Percentiles rank a stretch among this genome's conserved stretches.
These are phyloP conservation scores for Thymus mandschuricus DNA, from an alignment of 257 asterid species.

Conservation along the genomic window DNA sequence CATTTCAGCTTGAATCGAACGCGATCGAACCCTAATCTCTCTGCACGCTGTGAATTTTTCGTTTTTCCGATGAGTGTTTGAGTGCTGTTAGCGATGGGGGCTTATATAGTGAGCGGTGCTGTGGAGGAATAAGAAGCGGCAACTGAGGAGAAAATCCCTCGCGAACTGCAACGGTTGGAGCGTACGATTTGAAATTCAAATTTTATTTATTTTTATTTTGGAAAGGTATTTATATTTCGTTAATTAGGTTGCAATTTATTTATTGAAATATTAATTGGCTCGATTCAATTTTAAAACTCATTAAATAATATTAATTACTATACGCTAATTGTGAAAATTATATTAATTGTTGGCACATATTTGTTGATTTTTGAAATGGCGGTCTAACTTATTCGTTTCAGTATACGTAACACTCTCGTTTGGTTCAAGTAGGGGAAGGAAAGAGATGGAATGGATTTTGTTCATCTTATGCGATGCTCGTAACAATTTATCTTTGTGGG, in stretches of 20 bases:
- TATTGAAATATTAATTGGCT: not conserved
- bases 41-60: too few species aligned
- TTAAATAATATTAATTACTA: not conserved
- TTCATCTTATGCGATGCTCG: too few species aligned
- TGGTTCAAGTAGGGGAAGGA: too few species aligned
- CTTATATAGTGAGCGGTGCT: slow-evolving; percentile 33
- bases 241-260: not conserved
- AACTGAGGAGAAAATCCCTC: slow-evolving; percentile 27
- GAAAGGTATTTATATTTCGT: not conserved
- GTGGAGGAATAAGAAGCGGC: slow-evolving; percentile 26
- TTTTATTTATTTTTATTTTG: not conserved
- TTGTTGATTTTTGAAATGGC: too few species aligned
- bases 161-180: slow-evolving; percentile 54
- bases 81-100: not conserved
- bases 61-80: not conserved
- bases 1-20: slow-evolving; percentile 35
- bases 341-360: too few species aligned
- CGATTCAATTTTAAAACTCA: not conserved
- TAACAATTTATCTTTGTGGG: too few species aligned
- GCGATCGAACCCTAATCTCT: not conserved
- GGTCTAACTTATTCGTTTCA: too few species aligned
- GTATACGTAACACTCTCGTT: too few species aligned
- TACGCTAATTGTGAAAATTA: too few species aligned
- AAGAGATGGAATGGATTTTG: too few species aligned
- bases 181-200: slow-evolving; percentile 48